These are phyloP conservation scores for Saussurea involucrata DNA, from an alignment of 129 eudicot genomes.

Conservation along the genomic window DNA sequence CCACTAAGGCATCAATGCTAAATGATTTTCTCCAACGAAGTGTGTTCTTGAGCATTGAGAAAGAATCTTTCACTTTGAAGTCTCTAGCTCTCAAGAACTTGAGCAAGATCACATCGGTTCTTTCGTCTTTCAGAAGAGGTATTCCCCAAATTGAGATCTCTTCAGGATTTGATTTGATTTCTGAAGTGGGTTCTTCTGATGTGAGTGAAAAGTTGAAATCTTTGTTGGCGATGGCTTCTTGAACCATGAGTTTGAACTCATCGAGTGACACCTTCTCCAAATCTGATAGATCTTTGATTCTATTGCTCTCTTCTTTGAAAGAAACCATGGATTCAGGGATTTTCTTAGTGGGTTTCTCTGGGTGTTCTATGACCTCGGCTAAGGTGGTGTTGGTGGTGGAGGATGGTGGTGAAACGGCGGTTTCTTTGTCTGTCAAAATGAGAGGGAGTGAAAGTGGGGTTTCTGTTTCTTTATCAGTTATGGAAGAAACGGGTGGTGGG, in stretches of 20 bases:
- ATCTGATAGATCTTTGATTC: conserved; percentile 46
- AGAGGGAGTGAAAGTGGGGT: conserved; percentile 10
- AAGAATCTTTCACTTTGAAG: conserved; percentile 60
- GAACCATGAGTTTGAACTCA: conserved; percentile 39
- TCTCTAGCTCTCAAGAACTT: conserved; percentile 84
- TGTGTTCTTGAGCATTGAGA: conserved; percentile 65
- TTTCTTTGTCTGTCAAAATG: not conserved
- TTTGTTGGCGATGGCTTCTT: conserved; percentile 39
- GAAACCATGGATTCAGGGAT: conserved; percentile 41
- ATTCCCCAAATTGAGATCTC: conserved; percentile 78
- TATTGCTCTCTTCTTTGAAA: conserved; percentile 59
- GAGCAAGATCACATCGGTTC: conserved; percentile 63
- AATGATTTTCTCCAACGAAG: conserved; percentile 65
- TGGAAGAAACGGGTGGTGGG: not conserved
- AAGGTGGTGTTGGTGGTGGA: not conserved
- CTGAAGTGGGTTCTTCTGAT: conserved; percentile 31
- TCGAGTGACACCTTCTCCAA: conserved; percentile 34
- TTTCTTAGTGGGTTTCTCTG: conserved; percentile 17
- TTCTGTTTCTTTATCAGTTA: conserved; percentile 28
- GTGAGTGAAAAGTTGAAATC: conserved; percentile 29
- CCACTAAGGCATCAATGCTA: conserved; percentile 56
- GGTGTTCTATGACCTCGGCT: conserved; percentile 26
- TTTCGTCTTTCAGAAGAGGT: conserved; percentile 63
- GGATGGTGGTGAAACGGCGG: not conserved
- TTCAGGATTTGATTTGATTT: conserved; percentile 31